A percentile compares a stretch with the other conserved stretches of the same genome.
Conservation (phyloP, 768 basidiomycete species). For the Rhizopogon vinicolor region DNA sequence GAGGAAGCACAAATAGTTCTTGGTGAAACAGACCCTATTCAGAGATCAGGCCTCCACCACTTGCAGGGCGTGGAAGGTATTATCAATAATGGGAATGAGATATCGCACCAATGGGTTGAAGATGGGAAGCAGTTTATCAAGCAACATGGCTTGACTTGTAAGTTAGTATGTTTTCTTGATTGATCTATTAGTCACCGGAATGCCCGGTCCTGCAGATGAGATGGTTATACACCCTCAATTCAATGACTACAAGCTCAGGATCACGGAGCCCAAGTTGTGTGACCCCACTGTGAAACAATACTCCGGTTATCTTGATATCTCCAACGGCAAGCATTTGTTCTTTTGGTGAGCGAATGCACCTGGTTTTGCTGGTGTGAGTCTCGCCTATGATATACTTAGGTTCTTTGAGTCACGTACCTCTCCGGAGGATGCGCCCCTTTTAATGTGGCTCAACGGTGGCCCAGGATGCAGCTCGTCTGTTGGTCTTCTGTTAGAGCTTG, state of each 20-base stretch:
- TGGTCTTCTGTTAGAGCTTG: constrained; percentile 89
- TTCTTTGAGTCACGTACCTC: constrained; percentile 83
- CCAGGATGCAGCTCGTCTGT: constrained; percentile 71
- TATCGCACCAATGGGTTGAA: constrained; percentile 57
- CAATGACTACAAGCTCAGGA: constrained; percentile 51
- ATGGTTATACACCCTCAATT: constrained; percentile 50
- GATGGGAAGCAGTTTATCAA: constrained; percentile 63
- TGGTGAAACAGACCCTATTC: constrained; percentile 19
- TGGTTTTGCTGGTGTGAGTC: too few species aligned
- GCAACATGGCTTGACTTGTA: constrained; percentile 67
- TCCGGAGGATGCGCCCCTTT: constrained; percentile 74
- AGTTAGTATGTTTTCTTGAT: constrained; percentile 22
- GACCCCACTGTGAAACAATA: constrained; percentile 72
- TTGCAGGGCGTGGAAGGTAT: constrained; percentile 41
- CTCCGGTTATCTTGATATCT: constrained; percentile 81
- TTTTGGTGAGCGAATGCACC: constrained; percentile 56
- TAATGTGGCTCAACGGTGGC: constrained; percentile 89
- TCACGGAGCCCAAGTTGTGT: constrained; percentile 69
- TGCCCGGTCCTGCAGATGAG: constrained; percentile 38
- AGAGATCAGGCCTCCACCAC: constrained; percentile 14
- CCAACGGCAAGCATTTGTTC: constrained; percentile 78
- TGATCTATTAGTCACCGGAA: background rate
- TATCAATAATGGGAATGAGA: constrained; percentile 37
- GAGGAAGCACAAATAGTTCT: constrained; percentile 42
- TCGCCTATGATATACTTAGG: constrained; percentile 33